Evolutionary conservation across 2,329 filamentous ascomycete genomes (phyloP).

Genomic region (Aspergillus oerlinghausenensis): DNA sequence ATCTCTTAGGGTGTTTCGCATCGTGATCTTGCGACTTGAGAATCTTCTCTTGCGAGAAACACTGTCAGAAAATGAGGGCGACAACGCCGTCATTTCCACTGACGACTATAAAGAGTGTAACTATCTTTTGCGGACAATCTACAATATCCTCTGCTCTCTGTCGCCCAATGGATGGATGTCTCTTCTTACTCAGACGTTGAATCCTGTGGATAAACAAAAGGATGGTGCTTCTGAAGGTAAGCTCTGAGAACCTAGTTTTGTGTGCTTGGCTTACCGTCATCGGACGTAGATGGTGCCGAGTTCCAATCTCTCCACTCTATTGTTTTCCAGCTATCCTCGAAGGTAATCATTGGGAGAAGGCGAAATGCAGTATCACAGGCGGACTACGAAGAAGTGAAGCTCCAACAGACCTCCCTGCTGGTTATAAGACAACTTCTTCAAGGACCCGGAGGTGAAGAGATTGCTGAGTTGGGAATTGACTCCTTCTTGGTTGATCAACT

Average conservation of each 20-base stretch:
- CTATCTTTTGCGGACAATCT: slow-evolving; percentile 72
- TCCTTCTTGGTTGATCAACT: slow-evolving; percentile 66
- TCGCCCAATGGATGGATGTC: slow-evolving; percentile 67
- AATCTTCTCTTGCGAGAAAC: slow-evolving; percentile 25
- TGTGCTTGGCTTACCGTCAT: slow-evolving; percentile 2
- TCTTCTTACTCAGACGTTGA: slow-evolving; percentile 59
- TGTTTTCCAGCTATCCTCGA: slow-evolving; percentile 29
- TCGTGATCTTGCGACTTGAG: slow-evolving; percentile 32
- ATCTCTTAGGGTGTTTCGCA: slow-evolving; percentile 31
- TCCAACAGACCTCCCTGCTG: slow-evolving; percentile 67
- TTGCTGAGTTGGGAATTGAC: slow-evolving; percentile 57
- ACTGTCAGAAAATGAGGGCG: slow-evolving; percentile 18
- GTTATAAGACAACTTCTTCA: slow-evolving; percentile 53
- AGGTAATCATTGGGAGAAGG: slow-evolving; percentile 22
- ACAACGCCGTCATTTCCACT: slow-evolving; percentile 43
- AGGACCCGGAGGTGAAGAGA: slow-evolving; percentile 35
- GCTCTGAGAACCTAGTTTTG: neutral
- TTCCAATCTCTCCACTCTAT: slow-evolving; percentile 29
- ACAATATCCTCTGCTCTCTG: slow-evolving; percentile 65
- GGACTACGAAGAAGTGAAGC: slow-evolving; percentile 54
- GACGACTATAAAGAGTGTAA: slow-evolving; percentile 72
- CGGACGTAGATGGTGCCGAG: slow-evolving; percentile 20
- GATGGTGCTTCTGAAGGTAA: slow-evolving; percentile 49
- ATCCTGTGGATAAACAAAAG: slow-evolving; percentile 44
- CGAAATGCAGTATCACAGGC: slow-evolving; percentile 24